Evolutionary conservation across 2,329 filamentous ascomycete genomes (phyloP).

Genomic region (Penicillium sp.): DNA sequence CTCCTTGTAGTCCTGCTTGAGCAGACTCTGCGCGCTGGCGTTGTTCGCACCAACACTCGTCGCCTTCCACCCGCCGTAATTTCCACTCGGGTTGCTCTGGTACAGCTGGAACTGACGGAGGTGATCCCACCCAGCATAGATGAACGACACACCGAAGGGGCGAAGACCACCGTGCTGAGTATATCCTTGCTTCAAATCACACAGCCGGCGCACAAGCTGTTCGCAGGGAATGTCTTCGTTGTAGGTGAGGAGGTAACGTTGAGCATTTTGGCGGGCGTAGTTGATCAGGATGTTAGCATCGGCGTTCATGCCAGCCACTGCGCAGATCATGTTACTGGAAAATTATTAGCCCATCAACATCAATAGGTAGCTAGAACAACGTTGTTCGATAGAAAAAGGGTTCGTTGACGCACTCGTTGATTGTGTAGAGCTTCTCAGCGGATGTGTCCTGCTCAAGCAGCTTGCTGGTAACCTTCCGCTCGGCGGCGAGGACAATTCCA

Average conservation of each 20-base stretch:
- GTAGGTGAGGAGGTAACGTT: conserved; percentile 97
- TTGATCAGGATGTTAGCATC: conserved; percentile 99
- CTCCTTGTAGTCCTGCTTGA: conserved; percentile 99
- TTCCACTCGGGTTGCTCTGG: conserved; percentile 96
- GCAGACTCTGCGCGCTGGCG: conserved; percentile 87
- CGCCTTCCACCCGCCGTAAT: conserved; percentile 99
- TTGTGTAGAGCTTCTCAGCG: conserved; percentile 98
- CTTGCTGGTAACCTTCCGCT: conserved; percentile 99
- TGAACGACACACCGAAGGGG: conserved; percentile 97
- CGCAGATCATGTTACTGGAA: conserved; percentile 96
- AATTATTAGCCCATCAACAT: conserved; percentile 14
- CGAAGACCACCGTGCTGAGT: conserved; percentile 97
- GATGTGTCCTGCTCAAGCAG: conserved; percentile 98
- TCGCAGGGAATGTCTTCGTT: conserved; percentile 99
- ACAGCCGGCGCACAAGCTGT: conserved; percentile 91
- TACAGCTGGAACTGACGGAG: conserved; percentile 97
- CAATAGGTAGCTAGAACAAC: not conserved
- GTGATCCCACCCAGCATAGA: conserved; percentile 97
- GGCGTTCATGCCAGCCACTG: conserved; percentile 97
- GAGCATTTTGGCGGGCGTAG: conserved; percentile 93
- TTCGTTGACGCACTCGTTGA: conserved; percentile 75
- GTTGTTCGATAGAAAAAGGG: not conserved
- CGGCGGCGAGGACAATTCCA: conserved; percentile 94
- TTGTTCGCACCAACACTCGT: conserved; percentile 98
- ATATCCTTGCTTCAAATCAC: conserved; percentile 98